phyloP scores from a whole-genome alignment of 75 land plant genomes.

The Adiantum capillusveneris region DNA sequence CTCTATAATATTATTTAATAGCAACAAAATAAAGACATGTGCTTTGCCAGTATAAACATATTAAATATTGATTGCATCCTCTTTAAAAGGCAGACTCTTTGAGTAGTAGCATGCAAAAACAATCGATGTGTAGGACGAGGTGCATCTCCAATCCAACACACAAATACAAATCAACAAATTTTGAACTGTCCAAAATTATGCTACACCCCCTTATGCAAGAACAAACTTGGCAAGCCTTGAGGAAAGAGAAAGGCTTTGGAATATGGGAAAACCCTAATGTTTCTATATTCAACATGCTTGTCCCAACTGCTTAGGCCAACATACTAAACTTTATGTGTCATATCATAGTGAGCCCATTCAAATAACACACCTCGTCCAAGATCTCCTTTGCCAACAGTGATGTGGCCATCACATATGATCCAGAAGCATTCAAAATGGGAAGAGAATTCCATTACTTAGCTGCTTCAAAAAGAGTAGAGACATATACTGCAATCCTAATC shows the following conservation, averaged over 20 bases:
- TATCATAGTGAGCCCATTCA: conserved; percentile 68
- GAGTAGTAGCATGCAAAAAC: conserved; percentile 54
- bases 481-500: conserved; percentile 69
- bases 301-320: conserved; percentile 99
- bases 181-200: conserved; percentile 68
- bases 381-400: conserved; percentile 73
- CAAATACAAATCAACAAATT: conserved; percentile 62
- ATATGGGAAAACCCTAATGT: conserved; percentile 64
- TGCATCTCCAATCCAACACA: conserved; percentile 48
- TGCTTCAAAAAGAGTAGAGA: conserved; percentile 74
- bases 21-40: conserved; percentile 44
- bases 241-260: neutral
- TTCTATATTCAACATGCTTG: conserved; percentile 91
- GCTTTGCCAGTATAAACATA: conserved; percentile 78
- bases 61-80: conserved; percentile 36
- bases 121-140: conserved; percentile 72
- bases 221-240: neutral
- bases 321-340: conserved; percentile 66
- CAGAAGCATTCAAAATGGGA: conserved; percentile 85
- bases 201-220: conserved; percentile 40
- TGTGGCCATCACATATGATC: conserved; percentile 78
- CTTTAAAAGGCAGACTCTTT: conserved; percentile 18
- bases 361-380: conserved; percentile 71
- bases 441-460: conserved; percentile 58
- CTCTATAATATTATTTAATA: too few species aligned